Conservation (phyloP, 768 basidiomycete genomes). For the Leccinellum luteum region DNA sequence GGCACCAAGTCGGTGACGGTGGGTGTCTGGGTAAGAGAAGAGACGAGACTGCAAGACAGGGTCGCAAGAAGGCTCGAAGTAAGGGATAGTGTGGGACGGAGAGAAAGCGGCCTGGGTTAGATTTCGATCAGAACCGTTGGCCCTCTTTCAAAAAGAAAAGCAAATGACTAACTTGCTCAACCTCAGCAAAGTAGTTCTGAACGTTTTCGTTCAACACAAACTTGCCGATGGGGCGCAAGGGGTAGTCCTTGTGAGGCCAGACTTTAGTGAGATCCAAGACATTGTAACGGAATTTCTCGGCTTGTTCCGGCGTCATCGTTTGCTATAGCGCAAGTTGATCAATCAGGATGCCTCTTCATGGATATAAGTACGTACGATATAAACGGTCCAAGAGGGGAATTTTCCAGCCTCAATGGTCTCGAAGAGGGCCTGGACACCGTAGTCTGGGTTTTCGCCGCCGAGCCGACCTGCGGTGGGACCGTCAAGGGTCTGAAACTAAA, state of each 20-base stretch:
- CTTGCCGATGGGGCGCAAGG: constrained; percentile 86
- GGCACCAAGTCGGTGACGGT: constrained; percentile 76
- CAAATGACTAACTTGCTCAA: constrained; percentile 70
- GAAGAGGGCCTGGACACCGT: constrained; percentile 74
- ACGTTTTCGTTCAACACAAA: constrained; percentile 76
- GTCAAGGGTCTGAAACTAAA: constrained; percentile 58
- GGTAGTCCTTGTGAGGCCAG: constrained; percentile 85
- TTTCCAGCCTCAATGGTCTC: constrained; percentile 79
- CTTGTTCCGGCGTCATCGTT: constrained; percentile 92
- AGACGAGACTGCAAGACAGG: constrained; percentile 92
- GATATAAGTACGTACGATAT: constrained; percentile 52
- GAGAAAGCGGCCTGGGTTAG: constrained; percentile 66
- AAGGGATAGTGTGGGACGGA: constrained; percentile 84
- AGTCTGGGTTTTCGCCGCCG: constrained; percentile 79
- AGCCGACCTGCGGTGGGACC: constrained; percentile 61
- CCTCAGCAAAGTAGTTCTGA: constrained; percentile 91
- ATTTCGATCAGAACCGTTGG: constrained; percentile 7
- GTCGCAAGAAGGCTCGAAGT: constrained; percentile 87
- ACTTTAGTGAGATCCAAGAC: constrained; percentile 89
- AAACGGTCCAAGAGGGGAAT: constrained; percentile 87
- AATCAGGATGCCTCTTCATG: neutral
- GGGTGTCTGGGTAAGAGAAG: constrained; percentile 92
- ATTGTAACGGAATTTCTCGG: constrained; percentile 88
- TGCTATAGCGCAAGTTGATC: constrained; percentile 46
- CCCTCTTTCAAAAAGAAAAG: constrained; percentile 25